Percentiles rank a stretch among this genome's conserved stretches.
Conservation (phyloP, 345 rosid species). For the Syzygium oleosum region DNA sequence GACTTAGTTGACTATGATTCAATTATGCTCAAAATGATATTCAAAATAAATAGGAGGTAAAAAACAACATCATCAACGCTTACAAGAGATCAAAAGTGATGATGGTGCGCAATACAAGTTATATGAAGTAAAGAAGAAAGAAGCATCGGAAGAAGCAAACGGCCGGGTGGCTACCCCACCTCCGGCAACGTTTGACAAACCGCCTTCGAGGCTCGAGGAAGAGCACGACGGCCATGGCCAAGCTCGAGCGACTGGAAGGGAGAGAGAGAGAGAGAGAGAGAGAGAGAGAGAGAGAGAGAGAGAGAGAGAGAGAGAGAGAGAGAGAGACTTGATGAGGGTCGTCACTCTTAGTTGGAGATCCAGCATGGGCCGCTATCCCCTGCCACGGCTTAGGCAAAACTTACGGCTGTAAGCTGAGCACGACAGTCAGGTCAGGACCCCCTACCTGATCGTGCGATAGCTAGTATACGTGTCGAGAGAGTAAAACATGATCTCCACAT, state of each 20-base stretch:
- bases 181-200: fast-evolving
- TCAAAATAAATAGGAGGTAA: background rate
- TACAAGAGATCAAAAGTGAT: background rate
- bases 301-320: background rate
- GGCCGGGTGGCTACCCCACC: background rate
- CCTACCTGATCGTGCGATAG: background rate
- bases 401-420: background rate
- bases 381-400: background rate
- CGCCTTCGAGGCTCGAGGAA: background rate
- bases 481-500: background rate
- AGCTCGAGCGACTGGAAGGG: background rate
- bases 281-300: background rate
- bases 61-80: background rate
- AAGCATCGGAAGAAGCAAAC: background rate
- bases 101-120: background rate
- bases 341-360: background rate
- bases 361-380: background rate
- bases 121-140: background rate
- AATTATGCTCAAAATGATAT: background rate
- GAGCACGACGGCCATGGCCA: background rate
- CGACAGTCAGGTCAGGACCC: fast-evolving
- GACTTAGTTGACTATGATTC: background rate
- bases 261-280: background rate
- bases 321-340: background rate
- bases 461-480: background rate